Conservation (phyloP, 371 early-diverging fungal species). For the Lichtheimia ornata region DNA sequence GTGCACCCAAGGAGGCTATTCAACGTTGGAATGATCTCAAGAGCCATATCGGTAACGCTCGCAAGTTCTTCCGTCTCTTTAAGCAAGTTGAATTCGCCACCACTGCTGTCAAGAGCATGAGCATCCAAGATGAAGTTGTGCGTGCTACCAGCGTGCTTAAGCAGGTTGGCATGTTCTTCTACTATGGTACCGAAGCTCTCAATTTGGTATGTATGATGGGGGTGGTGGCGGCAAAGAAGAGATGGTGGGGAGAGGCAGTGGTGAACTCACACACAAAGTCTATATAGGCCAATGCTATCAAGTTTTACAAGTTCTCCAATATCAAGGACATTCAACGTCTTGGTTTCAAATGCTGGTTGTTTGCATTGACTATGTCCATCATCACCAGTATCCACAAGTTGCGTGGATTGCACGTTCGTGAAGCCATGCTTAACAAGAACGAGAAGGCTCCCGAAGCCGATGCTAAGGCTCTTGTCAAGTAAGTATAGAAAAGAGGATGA, state of each 20-base stretch:
- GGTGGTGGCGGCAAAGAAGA: background rate
- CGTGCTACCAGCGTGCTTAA: conserved; percentile 49
- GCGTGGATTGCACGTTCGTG: conserved; percentile 46
- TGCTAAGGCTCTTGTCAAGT: conserved; percentile 43
- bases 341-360: conserved; percentile 67
- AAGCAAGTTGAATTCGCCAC: conserved; percentile 68
- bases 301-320: conserved; percentile 46
- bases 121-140: conserved; percentile 55
- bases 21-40: conserved; percentile 60
- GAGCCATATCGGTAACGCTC: conserved; percentile 58
- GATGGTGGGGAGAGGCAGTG: background rate
- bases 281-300: conserved; percentile 34
- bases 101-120: conserved; percentile 51
- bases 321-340: conserved; percentile 52
- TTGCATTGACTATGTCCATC: conserved; percentile 64
- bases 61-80: conserved; percentile 59
- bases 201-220: conserved; percentile 46
- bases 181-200: conserved; percentile 60
- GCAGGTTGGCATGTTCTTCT: conserved; percentile 57
- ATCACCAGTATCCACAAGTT: conserved; percentile 65
- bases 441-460: conserved; percentile 32
- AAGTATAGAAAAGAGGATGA: conserved; percentile 15
- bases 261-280: too few species aligned
- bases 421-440: conserved; percentile 35
- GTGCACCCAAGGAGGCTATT: conserved; percentile 53